Evolutionary conservation across 805 yeast species (phyloP).

Genomic region (Blastobotrys attinorum): DNA sequence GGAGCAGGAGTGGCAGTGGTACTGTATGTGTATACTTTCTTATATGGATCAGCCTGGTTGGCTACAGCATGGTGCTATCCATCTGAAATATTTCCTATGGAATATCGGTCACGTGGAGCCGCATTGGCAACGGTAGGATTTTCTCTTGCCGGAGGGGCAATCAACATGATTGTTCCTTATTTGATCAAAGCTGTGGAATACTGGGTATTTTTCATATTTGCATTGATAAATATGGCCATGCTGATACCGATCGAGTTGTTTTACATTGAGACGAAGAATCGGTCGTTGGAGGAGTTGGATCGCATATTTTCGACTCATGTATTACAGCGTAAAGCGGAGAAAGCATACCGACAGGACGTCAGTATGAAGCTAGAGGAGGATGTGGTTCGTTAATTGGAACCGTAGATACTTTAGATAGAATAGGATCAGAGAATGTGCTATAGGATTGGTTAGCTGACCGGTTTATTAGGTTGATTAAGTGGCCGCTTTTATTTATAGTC

Average conservation of each 20-base stretch:
- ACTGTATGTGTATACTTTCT: neutral
- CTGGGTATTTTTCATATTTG: neutral
- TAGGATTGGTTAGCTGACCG: too few relatives aligned
- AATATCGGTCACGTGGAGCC: neutral
- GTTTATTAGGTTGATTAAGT: too few relatives aligned
- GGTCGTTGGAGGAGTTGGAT: slow-evolving; percentile 4
- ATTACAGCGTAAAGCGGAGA: neutral
- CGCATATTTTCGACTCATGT: neutral
- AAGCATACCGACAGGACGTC: neutral
- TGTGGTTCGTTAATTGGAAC: too few relatives aligned
- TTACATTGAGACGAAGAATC: neutral
- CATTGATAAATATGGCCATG: neutral
- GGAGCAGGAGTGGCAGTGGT: neutral
- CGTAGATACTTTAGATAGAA: too few relatives aligned
- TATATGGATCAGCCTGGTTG: neutral
- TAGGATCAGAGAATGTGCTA: too few relatives aligned
- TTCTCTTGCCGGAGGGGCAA: neutral
- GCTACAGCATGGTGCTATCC: neutral
- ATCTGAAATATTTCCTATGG: neutral
- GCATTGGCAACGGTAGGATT: neutral
- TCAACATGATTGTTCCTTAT: slow-evolving; percentile 1
- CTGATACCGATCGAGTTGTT: neutral
- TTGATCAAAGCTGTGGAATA: neutral
- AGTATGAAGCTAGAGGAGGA: too few relatives aligned
- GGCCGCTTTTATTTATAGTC: too few relatives aligned